Evolutionary conservation across 805 yeast species (phyloP).

Genomic region (Zygoascus biomembranicola): DNA sequence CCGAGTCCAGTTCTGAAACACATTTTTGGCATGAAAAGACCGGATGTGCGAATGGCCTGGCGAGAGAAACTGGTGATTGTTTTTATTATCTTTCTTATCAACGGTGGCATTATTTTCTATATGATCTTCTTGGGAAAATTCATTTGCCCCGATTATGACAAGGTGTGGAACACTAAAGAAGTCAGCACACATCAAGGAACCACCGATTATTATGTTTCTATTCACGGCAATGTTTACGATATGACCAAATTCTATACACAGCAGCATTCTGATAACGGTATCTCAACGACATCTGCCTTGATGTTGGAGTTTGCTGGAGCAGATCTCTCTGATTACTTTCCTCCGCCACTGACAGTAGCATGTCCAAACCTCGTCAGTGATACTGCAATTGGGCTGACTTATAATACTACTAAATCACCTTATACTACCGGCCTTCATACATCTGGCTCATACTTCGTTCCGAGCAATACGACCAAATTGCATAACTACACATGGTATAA

Average conservation of each 20-base stretch:
- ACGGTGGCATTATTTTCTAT: constrained; percentile 33
- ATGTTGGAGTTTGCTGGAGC: constrained; percentile 34
- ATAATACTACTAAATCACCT: constrained; percentile 25
- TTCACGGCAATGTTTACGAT: constrained; percentile 34
- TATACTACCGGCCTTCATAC: constrained; percentile 26
- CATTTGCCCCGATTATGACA: constrained; percentile 34
- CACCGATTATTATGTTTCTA: constrained; percentile 31
- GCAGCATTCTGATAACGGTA: constrained; percentile 35
- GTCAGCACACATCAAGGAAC: constrained; percentile 31
- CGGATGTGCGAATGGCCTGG: constrained; percentile 37
- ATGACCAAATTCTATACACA: constrained; percentile 31
- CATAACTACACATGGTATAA: constrained; percentile 31
- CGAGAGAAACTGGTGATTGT: constrained; percentile 34
- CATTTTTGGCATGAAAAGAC: constrained; percentile 32
- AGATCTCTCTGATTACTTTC: constrained; percentile 33
- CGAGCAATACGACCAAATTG: constrained; percentile 25
- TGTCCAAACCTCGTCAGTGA: constrained; percentile 33
- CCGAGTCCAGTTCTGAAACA: constrained; percentile 28
- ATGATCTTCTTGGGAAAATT: constrained; percentile 34
- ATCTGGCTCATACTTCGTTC: constrained; percentile 25
- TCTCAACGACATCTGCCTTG: constrained; percentile 23
- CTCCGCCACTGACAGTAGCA: constrained; percentile 33
- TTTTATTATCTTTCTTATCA: constrained; percentile 28
- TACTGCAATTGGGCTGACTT: constrained; percentile 20
- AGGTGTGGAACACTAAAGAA: constrained; percentile 33